A percentile compares a stretch with the other conserved stretches of the same genome.
Evolutionary conservation across 179 eudicot species (phyloP).

Genomic region (Gypsophila paniculata): DNA sequence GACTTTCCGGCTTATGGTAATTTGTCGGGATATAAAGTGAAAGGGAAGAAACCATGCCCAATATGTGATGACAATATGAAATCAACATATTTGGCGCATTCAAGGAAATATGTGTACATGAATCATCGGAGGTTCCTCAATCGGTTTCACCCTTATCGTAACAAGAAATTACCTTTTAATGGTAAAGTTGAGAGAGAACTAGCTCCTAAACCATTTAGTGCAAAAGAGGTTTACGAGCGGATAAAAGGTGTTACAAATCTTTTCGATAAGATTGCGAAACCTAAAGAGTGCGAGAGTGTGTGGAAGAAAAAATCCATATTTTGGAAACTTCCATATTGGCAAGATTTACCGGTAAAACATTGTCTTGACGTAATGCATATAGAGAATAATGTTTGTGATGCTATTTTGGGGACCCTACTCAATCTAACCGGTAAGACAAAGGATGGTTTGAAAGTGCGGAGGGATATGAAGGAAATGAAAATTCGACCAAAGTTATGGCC

Average conservation of each 20-base stretch:
- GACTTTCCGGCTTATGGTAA: slow-evolving; percentile 17
- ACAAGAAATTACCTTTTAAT: too few relatives aligned
- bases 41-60: too few relatives aligned
- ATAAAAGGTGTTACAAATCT: background rate
- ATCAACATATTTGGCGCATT: slow-evolving; percentile 16
- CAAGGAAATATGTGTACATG: background rate
- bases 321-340: too few relatives aligned
- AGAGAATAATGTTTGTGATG: too few relatives aligned
- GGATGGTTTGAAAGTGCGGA: background rate
- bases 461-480: slow-evolving; percentile 3
- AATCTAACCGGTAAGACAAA: background rate
- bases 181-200: too few relatives aligned
- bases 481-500: background rate
- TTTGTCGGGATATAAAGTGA: too few relatives aligned
- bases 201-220: too few relatives aligned
- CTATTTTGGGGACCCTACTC: background rate
- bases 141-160: background rate
- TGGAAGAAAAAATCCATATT: slow-evolving; percentile 1
- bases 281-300: background rate
- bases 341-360: background rate
- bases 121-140: background rate
- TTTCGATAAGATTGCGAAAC: background rate
- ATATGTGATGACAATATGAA: background rate
- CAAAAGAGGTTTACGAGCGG: background rate
- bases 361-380: too few relatives aligned